These are phyloP conservation scores for Saitozyma podzolica DNA, from an alignment of 768 basidiomycete genomes.

Conservation along the genomic window DNA sequence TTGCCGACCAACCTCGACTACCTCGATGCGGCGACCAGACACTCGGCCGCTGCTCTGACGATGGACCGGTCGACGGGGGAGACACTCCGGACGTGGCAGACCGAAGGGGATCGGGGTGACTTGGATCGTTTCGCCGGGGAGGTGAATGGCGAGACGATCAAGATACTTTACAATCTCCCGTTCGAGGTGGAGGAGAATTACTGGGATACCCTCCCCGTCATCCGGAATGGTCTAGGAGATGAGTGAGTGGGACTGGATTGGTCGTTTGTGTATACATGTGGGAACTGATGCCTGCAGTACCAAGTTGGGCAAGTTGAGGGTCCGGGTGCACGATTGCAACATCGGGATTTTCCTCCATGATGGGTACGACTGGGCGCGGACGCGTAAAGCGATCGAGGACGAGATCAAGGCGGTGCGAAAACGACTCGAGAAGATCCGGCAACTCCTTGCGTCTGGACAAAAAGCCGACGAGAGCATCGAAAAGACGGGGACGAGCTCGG, in stretches of 20 bases:
- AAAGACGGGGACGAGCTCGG: constrained; percentile 65
- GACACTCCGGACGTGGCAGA: constrained; percentile 35
- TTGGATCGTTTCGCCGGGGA: constrained; percentile 58
- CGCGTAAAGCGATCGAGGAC: constrained; percentile 81
- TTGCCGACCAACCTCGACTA: constrained; percentile 86
- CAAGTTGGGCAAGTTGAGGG: constrained; percentile 36
- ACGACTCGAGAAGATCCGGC: constrained; percentile 81
- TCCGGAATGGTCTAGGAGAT: constrained; percentile 16
- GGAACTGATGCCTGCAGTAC: not conserved
- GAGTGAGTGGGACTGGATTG: constrained; percentile 25
- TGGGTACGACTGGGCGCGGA: constrained; percentile 90
- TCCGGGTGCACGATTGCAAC: constrained; percentile 61
- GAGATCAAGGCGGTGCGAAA: constrained; percentile 84
- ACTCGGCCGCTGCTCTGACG: constrained; percentile 56
- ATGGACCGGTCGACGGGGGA: constrained; percentile 57
- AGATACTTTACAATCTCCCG: constrained; percentile 66
- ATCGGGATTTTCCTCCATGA: constrained; percentile 76
- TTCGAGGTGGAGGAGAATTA: constrained; percentile 73
- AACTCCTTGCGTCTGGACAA: constrained; percentile 88
- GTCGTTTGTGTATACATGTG: too few species aligned
- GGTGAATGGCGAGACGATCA: constrained; percentile 82
- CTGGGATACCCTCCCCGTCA: constrained; percentile 34
- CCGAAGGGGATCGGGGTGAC: not conserved
- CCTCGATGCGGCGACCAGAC: constrained; percentile 75
- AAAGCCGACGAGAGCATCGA: constrained; percentile 67